Evolutionary conservation across 2,329 filamentous ascomycete species (phyloP), one percentile per base, ranked within the genome.

Genomic region (Chaetomium olivaceum): DNA sequence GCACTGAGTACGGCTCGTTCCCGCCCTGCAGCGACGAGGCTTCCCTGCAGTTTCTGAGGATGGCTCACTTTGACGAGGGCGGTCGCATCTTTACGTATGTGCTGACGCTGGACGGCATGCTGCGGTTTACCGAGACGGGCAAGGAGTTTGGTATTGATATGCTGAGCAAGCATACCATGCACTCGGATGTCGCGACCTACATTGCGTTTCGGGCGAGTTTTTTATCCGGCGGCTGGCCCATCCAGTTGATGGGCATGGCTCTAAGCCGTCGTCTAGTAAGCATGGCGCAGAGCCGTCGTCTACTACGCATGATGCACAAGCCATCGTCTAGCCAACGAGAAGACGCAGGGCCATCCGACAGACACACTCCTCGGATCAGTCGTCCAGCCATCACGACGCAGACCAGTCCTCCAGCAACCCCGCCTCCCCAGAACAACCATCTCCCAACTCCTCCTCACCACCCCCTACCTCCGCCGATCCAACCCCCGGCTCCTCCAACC

Each of bases 81-180:
- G 90, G 91, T 1, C 88, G 93, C 14, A 87, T 96, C 64, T 97
- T 95, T 74, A 98, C 94, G 25, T 98, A 97, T 72, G 89, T 97
- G 29, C 81, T 98, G 25, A 96, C 92, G 0, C 83, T 97, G 7
- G 94, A 98, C 74, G 91, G 90, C 5, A 83, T 94, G 61, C 86
- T 96, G 74, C 89, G 93, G 55, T 97, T 97, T 78, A 97, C 94
- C 0, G 94, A 97, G 77, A 98, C 94, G 0, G 94, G 94, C 33
- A 95, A 95, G 72, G 93, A 97, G 73, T 97, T 97, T 66, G 92
- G 93, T 61, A 92, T 98, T 73, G 94, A 97, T 78, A 82, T 97
- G 76, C 79, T 98, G 73, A 93, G 89, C 77, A 98, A 98, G 76
- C 94, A 98, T 77, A 96, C 92, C 50, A 97, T 98, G 92, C 94